A percentile compares a stretch with the other conserved stretches of the same genome.
phyloP scores from a whole-genome alignment of 805 yeast species.

The Kodamaea neixiangensis region DNA sequence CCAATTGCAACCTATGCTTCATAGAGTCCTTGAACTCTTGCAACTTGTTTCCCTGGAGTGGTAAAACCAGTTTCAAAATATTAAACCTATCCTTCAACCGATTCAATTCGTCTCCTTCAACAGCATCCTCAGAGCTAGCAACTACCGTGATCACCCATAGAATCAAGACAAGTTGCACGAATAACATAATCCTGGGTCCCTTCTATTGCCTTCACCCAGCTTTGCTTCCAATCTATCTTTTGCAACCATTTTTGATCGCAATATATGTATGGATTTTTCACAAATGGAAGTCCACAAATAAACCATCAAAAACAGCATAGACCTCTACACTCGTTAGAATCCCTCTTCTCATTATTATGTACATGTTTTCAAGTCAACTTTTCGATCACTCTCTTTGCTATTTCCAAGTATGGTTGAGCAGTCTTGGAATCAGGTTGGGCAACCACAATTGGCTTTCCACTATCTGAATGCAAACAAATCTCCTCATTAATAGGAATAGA shows the following conservation, averaged over 20 bases:
- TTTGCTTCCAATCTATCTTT: background rate
- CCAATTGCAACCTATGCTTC: background rate
- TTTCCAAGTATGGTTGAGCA: slow-evolving; percentile 46
- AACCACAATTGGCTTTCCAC: slow-evolving; percentile 63
- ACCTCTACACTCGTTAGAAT: background rate
- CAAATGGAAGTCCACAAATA: slow-evolving; percentile 3
- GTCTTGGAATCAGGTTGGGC: slow-evolving; percentile 37
- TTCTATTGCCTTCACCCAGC: background rate
- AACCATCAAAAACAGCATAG: background rate
- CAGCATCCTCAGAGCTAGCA: background rate
- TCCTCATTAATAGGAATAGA: slow-evolving; percentile 65
- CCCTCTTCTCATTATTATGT: background rate
- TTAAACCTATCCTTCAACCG: slow-evolving; percentile 7
- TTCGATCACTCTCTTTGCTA: slow-evolving; percentile 42
- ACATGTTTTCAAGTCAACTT: background rate
- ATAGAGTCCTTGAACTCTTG: slow-evolving; percentile 3
- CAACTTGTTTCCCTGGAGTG: slow-evolving; percentile 5
- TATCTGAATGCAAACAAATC: slow-evolving; percentile 62
- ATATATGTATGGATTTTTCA: slow-evolving; percentile 2
- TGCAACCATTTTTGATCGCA: background rate
- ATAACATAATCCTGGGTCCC: background rate
- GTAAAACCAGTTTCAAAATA: slow-evolving; percentile 8
- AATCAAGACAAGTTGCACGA: background rate
- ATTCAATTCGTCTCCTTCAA: background rate
- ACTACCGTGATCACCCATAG: background rate